phyloP scores from a whole-genome alignment of 2,329 filamentous ascomycete genomes.

The Botryotinia globosa region DNA sequence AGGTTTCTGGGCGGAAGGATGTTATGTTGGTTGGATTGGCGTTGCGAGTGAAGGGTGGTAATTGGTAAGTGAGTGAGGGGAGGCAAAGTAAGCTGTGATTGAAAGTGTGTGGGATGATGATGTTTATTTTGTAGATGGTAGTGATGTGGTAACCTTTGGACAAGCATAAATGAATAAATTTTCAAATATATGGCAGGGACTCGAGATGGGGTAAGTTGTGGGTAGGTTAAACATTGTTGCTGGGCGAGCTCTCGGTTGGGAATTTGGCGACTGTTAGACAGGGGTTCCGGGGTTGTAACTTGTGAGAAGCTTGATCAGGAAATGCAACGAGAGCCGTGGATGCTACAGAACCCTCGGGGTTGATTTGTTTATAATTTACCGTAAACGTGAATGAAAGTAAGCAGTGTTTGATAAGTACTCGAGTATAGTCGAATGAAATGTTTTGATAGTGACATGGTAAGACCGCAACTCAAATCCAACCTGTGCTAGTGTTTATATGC shows the following conservation, averaged over 20 bases:
- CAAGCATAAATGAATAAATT: background rate
- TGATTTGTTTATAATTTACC: background rate
- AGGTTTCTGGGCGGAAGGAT: background rate
- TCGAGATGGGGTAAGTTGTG: background rate
- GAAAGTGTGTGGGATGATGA: constrained; percentile 4
- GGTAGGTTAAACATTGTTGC: background rate
- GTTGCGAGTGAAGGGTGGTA: background rate
- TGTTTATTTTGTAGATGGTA: background rate
- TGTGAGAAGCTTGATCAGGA: constrained; percentile 1
- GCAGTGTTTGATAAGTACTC: background rate
- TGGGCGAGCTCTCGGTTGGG: background rate
- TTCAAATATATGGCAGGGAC: background rate
- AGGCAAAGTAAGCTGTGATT: background rate
- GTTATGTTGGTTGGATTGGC: background rate
- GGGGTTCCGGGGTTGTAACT: background rate
- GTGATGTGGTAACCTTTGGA: background rate
- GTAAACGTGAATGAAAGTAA: background rate
- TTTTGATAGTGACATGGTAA: background rate
- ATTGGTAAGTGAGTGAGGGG: constrained; percentile 1
- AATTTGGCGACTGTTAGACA: background rate
- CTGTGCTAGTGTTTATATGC: background rate
- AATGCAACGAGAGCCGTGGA: background rate
- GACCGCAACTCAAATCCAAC: background rate
- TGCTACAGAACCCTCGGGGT: background rate
- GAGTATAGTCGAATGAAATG: background rate